Base-by-base conservation (phyloP, 257 asterid genomes). In the Salvia hispanica region DNA sequence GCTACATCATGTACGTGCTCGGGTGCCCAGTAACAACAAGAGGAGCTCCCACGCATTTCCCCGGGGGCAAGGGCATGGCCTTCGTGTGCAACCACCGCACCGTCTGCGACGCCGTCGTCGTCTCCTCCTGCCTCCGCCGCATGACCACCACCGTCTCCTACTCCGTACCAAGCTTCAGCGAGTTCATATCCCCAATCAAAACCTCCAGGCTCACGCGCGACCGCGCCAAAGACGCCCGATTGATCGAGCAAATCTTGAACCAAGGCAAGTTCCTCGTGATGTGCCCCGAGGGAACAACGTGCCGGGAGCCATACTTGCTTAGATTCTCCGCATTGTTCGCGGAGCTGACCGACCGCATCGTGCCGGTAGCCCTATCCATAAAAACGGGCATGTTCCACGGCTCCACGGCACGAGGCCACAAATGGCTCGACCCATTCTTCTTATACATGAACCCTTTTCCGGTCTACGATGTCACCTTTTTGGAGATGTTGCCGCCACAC, bases 251-350 rank as follows among this genome's bases (percentile, higher is more conserved):
- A 0, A 28, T 74, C 21, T 9, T 81, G 13, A 16, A 53, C 12
- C 51, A 71, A 5, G 68, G 67, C 0, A 50, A 34, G 3, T 13
- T 53, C 3, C 15, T 81, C 14, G 44, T 58, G 8, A 62, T 77
- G 21, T 74, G 65, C 66, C 79, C 85, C 0, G 83, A 81, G 55
- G 85, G 79, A 0, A 79, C 84, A 0, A 79, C 84, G 3, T 79
- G 84, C 16, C 39, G 84, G 1, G 84, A 73, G 36, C 81, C 81
- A 0, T 76, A 72, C 21, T 13, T 76, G 58, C 70, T 79, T 0
- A 48, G 84, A 16, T 79, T 79, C 28, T 72, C 79, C 6, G 44
- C 81, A 0, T 31, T 76, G 6, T 79, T 79, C 12, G 79, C 84
- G 0, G 81, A 79, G 45, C 43, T 76, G 6, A 69, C 77, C 0